These are phyloP conservation scores for Erythrophleum ivorense DNA, from an alignment of 331 rosid species.

Conservation along the genomic window DNA sequence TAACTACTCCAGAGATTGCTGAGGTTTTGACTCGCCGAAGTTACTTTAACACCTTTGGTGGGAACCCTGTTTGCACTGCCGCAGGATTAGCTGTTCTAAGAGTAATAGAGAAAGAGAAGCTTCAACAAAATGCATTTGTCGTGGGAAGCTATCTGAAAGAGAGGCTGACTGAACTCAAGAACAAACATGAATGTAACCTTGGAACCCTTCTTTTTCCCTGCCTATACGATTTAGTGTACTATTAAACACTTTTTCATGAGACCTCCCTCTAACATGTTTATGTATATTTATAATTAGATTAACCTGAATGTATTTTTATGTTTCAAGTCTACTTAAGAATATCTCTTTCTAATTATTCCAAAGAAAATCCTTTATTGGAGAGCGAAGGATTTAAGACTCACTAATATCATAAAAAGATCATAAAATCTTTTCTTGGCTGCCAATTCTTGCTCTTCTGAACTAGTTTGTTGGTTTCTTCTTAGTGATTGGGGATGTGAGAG, in stretches of 20 bases:
- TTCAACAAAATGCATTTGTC: slow-evolving; percentile 61
- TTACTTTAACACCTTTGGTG: slow-evolving; percentile 79
- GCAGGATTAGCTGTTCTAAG: slow-evolving; percentile 73
- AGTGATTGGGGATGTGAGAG: slow-evolving; percentile 82
- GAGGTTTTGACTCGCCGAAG: slow-evolving; percentile 66
- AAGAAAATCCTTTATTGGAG: background rate
- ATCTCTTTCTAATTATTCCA: background rate
- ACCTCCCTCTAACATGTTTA: background rate
- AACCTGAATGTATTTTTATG: background rate
- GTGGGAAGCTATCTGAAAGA: slow-evolving; percentile 64
- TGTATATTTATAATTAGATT: background rate
- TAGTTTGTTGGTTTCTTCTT: slow-evolving; percentile 24
- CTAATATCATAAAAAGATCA: background rate
- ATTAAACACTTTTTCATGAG: background rate
- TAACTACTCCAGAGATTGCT: slow-evolving; percentile 73
- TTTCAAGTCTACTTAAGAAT: background rate
- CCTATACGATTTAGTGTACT: no score
- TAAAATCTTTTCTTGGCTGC: background rate
- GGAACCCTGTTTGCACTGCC: slow-evolving; percentile 73
- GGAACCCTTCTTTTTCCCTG: background rate
- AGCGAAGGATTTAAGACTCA: background rate
- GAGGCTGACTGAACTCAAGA: slow-evolving; percentile 55
- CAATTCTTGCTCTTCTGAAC: slow-evolving; percentile 10
- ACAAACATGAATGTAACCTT: slow-evolving; percentile 60
- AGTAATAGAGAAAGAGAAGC: slow-evolving; percentile 73